Evolutionary conservation across 1,284 basidiomycete species (phyloP).

Genomic region (Ustilago xerochloae): DNA sequence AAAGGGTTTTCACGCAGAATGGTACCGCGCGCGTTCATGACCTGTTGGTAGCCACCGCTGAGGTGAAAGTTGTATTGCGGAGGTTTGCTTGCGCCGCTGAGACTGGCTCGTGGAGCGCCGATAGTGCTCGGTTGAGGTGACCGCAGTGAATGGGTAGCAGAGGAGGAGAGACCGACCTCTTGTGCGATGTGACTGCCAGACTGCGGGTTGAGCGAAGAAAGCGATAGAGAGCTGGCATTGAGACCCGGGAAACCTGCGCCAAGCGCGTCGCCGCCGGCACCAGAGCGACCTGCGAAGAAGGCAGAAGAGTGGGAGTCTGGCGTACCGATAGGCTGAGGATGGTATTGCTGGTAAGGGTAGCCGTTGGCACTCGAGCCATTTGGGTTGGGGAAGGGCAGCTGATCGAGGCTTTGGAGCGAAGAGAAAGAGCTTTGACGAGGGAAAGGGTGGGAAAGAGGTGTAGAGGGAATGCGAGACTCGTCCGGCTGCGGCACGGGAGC

Average conservation of each 20-base stretch:
- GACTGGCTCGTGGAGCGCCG: constrained; percentile 26
- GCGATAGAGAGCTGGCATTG: constrained; percentile 47
- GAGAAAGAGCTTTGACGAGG: constrained; percentile 50
- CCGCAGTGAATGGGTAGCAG: constrained; percentile 22
- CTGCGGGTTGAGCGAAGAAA: constrained; percentile 48
- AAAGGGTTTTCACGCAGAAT: constrained; percentile 89
- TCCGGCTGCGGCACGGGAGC: constrained; percentile 44
- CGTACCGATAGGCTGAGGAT: constrained; percentile 45
- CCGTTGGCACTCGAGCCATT: constrained; percentile 34
- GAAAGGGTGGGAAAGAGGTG: constrained; percentile 37
- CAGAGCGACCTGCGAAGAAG: constrained; percentile 32
- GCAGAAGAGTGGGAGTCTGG: constrained; percentile 47
- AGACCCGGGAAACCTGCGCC: constrained; percentile 44
- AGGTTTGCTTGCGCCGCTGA: constrained; percentile 30
- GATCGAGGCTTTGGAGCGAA: constrained; percentile 41
- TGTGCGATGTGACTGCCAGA: constrained; percentile 43
- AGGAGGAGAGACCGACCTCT: constrained; percentile 35
- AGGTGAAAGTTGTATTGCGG: constrained; percentile 80
- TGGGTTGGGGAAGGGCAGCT: constrained; percentile 39
- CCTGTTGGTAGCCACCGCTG: constrained; percentile 89
- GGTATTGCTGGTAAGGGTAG: constrained; percentile 54
- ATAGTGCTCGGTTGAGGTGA: constrained; percentile 17
- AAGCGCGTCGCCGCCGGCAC: constrained; percentile 30
- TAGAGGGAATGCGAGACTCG: constrained; percentile 37
- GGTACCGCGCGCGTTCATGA: constrained; percentile 87